phyloP scores from a whole-genome alignment of 1,284 basidiomycete genomes.

The Leccinum ponderosum region DNA sequence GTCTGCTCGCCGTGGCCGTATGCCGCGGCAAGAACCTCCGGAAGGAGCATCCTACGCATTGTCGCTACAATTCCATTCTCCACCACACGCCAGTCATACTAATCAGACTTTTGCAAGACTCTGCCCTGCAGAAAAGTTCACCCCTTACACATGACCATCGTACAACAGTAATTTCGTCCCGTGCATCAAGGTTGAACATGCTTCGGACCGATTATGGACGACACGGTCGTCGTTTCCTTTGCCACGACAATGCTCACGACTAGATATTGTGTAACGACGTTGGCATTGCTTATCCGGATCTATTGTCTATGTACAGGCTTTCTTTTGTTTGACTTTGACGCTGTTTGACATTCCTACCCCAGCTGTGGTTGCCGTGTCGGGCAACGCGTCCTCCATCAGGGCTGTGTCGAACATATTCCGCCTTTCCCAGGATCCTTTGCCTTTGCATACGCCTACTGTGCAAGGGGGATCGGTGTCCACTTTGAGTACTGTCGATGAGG shows the following conservation, averaged over 20 bases:
- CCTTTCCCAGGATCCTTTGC: conserved; percentile 57
- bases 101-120: conserved; percentile 56
- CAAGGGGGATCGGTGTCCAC: conserved; percentile 63
- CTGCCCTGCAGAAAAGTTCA: conserved; percentile 53
- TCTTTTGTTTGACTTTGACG: conserved; percentile 7
- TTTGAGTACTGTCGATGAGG: conserved; percentile 62
- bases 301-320: conserved; percentile 64
- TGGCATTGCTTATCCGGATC: conserved; percentile 69
- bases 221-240: conserved; percentile 72
- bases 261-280: conserved; percentile 81
- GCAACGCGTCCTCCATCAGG: conserved; percentile 62
- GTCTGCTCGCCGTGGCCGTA: too few species aligned
- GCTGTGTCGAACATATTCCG: conserved; percentile 76
- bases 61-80: conserved; percentile 73
- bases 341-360: conserved; percentile 4
- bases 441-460: conserved; percentile 31
- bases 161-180: conserved; percentile 50
- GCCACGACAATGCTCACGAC: conserved; percentile 73
- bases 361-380: conserved; percentile 82
- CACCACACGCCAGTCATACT: conserved; percentile 54
- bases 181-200: conserved; percentile 34
- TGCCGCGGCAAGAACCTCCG: conserved; percentile 41
- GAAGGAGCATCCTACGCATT: conserved; percentile 46
- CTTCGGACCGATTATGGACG: conserved; percentile 59
- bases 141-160: conserved; percentile 38